These are phyloP conservation scores for Gracilariopsis chorda DNA, from an alignment of 23 red algal genomes.

Conservation along the genomic window DNA sequence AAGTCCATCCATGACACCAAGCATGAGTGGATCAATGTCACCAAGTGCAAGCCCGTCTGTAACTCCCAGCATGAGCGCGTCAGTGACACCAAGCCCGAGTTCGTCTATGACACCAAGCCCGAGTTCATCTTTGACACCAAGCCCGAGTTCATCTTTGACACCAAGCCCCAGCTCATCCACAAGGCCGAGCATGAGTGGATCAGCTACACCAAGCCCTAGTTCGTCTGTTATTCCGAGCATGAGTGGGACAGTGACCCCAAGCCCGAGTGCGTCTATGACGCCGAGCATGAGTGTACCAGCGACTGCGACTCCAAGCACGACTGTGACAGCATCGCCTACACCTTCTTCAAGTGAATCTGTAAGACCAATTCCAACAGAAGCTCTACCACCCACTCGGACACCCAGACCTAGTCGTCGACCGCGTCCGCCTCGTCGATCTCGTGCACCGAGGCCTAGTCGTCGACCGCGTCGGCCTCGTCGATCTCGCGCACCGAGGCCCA, in stretches of 20 bases:
- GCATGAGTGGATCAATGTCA: not conserved
- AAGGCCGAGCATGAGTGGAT: not conserved
- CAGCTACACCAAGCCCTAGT: not conserved
- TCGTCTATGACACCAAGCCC: not conserved
- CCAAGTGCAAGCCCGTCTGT: not conserved
- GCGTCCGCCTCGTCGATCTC: too few relatives aligned
- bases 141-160: not conserved
- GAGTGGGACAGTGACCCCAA: not conserved
- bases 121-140: not conserved
- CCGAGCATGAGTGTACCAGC: not conserved
- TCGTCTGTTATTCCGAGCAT: not conserved
- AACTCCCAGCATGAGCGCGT: not conserved
- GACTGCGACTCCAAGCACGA: not conserved
- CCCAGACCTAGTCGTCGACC: not conserved
- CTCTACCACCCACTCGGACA: not conserved
- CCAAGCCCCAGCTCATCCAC: not conserved
- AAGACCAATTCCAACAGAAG: not conserved
- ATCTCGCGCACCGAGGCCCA: not conserved
- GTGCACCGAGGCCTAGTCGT: conserved; percentile 1
- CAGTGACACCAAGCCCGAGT: not conserved
- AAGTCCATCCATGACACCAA: not conserved
- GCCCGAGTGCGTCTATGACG: too few relatives aligned
- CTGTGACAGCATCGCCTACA: not conserved
- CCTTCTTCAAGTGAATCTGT: not conserved
- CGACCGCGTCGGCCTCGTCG: too few relatives aligned